Evolutionary conservation across 2,329 filamentous ascomycete species (phyloP).

Genomic region (Harringtonia aguacate): DNA sequence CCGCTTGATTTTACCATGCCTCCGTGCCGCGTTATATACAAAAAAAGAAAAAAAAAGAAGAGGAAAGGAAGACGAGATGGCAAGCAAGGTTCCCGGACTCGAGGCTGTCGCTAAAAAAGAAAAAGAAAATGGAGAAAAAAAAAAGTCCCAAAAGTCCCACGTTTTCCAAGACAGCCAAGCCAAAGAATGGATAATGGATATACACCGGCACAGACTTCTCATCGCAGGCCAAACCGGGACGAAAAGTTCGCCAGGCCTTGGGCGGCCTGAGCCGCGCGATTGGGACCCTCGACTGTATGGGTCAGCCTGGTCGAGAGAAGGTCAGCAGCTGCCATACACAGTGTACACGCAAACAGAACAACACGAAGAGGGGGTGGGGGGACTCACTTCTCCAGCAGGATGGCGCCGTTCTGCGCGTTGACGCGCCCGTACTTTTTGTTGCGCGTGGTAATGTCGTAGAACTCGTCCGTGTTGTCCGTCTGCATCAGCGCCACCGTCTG

Average conservation of each 20-base stretch:
- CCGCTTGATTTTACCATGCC: background rate
- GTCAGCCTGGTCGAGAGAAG: constrained; percentile 44
- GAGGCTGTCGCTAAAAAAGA: background rate
- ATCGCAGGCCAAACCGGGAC: constrained; percentile 61
- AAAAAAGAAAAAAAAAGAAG: background rate
- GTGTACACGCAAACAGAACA: no score
- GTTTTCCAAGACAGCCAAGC: no score
- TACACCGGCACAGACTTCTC: constrained; percentile 11
- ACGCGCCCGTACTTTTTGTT: constrained; percentile 94
- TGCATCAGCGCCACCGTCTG: constrained; percentile 87
- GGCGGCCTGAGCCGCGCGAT: constrained; percentile 50
- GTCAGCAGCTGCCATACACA: no score
- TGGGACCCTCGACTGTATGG: constrained; percentile 46
- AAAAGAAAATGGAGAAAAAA: background rate
- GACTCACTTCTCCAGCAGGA: constrained; percentile 79
- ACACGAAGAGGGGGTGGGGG: background rate
- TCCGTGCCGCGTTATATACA: background rate
- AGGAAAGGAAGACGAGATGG: background rate
- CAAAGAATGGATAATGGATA: no score
- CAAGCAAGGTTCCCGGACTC: no score
- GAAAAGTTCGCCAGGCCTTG: constrained; percentile 61
- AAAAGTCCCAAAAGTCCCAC: no score
- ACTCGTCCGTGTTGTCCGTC: constrained; percentile 86
- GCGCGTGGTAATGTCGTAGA: constrained; percentile 80
- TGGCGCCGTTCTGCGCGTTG: constrained; percentile 78